phyloP scores from a whole-genome alignment of 148 eudicot species.

The Tetragonia tetragonoides region DNA sequence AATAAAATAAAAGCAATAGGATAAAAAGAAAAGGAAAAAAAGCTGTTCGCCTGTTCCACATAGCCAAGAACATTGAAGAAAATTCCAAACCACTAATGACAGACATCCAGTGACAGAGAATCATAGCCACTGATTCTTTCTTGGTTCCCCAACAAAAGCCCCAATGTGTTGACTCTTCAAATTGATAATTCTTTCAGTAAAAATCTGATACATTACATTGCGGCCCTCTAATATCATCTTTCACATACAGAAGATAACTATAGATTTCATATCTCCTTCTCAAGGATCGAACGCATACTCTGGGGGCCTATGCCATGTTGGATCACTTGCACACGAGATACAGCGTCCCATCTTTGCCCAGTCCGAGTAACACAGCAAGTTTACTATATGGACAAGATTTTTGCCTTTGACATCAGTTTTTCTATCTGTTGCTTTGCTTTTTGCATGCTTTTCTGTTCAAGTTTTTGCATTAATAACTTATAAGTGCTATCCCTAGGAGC shows the following conservation, averaged over 20 bases:
- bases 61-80: background rate
- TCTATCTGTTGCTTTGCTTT: slow-evolving; percentile 55
- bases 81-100: background rate
- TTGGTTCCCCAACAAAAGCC: background rate
- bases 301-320: background rate
- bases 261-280: background rate
- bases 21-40: too few relatives aligned
- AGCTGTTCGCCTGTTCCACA: background rate
- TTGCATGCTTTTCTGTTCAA: slow-evolving; percentile 55
- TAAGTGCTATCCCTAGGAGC: slow-evolving; percentile 49
- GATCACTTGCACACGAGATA: background rate
- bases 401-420: slow-evolving; percentile 43
- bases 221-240: background rate
- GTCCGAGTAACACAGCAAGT: background rate
- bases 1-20: too few relatives aligned
- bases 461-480: slow-evolving; percentile 43
- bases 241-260: background rate
- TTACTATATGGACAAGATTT: slow-evolving; percentile 7
- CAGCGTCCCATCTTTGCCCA: background rate
- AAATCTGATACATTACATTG: background rate
- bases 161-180: background rate
- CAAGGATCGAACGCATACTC: background rate
- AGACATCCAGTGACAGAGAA: background rate
- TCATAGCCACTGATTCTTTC: background rate
- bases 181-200: background rate